Evolutionary conservation across 2,329 filamentous ascomycete species (phyloP).

Genomic region (Cephalotrichum gorgonifer): DNA sequence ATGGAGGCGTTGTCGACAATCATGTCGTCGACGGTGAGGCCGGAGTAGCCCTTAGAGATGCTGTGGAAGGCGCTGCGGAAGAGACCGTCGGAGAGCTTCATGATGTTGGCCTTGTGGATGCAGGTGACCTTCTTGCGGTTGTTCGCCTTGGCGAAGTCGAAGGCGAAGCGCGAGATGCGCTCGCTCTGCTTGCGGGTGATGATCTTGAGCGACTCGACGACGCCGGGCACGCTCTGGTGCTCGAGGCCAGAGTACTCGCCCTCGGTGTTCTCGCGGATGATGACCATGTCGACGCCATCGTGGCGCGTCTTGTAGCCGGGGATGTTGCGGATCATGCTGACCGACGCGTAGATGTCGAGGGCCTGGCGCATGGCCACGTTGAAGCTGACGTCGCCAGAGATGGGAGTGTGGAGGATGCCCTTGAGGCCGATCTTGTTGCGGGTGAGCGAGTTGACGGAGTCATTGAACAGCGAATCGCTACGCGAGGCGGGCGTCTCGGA

Average conservation of each 20-base stretch:
- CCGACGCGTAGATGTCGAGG: conserved; percentile 98
- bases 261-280: conserved; percentile 99
- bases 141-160: conserved; percentile 95
- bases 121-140: conserved; percentile 99
- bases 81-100: conserved; percentile 98
- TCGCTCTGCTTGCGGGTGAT: conserved; percentile 98
- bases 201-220: conserved; percentile 99
- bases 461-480: conserved; percentile 89
- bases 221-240: conserved; percentile 92
- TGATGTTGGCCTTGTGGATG: conserved; percentile 99
- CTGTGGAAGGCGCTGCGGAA: conserved; percentile 97
- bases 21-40: conserved; percentile 95
- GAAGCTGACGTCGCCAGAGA: conserved; percentile 97
- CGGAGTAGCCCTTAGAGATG: conserved; percentile 89
- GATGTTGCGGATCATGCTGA: conserved; percentile 98
- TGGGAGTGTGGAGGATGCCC: conserved; percentile 96
- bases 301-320: conserved; percentile 96
- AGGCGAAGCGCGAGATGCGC: conserved; percentile 98
- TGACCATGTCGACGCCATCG: conserved; percentile 94
- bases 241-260: conserved; percentile 98
- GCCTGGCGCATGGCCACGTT: conserved; percentile 98
- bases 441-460: conserved; percentile 89
- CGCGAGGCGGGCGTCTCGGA: conserved; percentile 68
- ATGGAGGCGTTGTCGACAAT: conserved; percentile 99
- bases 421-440: conserved; percentile 99